phyloP scores from a whole-genome alignment of 768 basidiomycete species.

The Brasilioporus rufonigricans region DNA sequence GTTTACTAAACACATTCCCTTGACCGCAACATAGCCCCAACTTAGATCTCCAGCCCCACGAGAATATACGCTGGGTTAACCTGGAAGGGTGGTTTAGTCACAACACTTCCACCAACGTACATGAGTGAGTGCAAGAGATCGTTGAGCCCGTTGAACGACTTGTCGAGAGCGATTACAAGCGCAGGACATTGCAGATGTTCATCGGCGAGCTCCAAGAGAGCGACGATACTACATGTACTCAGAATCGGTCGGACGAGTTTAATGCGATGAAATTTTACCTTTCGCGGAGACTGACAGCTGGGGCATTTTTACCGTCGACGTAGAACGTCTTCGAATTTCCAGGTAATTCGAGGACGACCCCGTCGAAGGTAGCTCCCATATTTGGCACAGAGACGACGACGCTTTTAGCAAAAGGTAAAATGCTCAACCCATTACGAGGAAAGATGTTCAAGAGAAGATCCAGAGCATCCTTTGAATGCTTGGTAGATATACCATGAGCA shows the following conservation, averaged over 20 bases:
- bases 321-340: constrained; percentile 74
- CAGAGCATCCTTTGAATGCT: constrained; percentile 60
- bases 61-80: constrained; percentile 77
- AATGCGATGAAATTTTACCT: constrained; percentile 47
- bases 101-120: constrained; percentile 87
- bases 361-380: constrained; percentile 69
- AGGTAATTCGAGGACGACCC: constrained; percentile 73
- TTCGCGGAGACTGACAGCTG: constrained; percentile 76
- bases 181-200: constrained; percentile 77
- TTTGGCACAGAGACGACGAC: constrained; percentile 71
- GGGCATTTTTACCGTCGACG: constrained; percentile 80
- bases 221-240: constrained; percentile 61
- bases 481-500: constrained; percentile 40
- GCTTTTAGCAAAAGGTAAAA: constrained; percentile 70
- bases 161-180: constrained; percentile 77
- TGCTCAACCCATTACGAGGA: constrained; percentile 65
- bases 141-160: constrained; percentile 65
- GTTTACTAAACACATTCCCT: constrained; percentile 26
- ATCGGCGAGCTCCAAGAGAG: constrained; percentile 83
- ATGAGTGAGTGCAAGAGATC: constrained; percentile 84
- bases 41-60: constrained; percentile 80
- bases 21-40: constrained; percentile 13
- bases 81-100: constrained; percentile 76
- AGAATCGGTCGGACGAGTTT: background rate
- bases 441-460: constrained; percentile 80